These are phyloP conservation scores for Aspergillus quadricinctus DNA, from an alignment of 2,329 filamentous ascomycete species.

Conservation along the genomic window DNA sequence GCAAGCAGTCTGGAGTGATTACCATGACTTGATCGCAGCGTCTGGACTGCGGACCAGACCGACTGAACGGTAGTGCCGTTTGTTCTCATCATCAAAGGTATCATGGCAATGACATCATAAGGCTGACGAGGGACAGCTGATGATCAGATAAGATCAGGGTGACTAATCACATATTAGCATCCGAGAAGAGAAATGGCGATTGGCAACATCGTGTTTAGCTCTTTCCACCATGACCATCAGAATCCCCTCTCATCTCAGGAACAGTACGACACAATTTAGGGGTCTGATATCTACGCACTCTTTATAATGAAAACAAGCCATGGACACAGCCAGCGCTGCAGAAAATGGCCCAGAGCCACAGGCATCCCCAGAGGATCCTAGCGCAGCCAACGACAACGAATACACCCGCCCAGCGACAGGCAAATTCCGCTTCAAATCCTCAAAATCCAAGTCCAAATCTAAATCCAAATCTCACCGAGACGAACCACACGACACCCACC, in stretches of 20 bases:
- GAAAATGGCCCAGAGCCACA: neutral
- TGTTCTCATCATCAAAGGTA: neutral
- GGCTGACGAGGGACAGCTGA: neutral
- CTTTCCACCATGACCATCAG: neutral
- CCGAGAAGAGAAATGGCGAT: neutral
- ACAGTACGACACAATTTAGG: neutral
- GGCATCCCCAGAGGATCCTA: neutral
- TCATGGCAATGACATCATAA: slow-evolving; percentile 11
- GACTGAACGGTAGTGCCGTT: neutral
- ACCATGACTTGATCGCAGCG: neutral
- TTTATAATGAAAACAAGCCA: neutral
- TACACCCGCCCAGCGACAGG: slow-evolving; percentile 14
- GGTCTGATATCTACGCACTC: neutral
- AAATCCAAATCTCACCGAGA: slow-evolving; percentile 10
- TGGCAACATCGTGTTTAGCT: neutral
- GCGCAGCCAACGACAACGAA: slow-evolving; percentile 11
- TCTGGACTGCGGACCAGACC: neutral
- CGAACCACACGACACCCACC: slow-evolving; percentile 8
- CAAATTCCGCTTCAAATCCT: slow-evolving; percentile 35
- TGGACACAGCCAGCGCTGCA: neutral
- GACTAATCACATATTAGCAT: neutral
- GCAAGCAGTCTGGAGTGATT: neutral
- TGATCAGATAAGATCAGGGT: slow-evolving; percentile 18
- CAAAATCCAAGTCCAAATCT: slow-evolving; percentile 11
- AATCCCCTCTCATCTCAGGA: neutral